Base-by-base conservation (phyloP, 345 rosid species). In the Ceriops zippeliana region DNA sequence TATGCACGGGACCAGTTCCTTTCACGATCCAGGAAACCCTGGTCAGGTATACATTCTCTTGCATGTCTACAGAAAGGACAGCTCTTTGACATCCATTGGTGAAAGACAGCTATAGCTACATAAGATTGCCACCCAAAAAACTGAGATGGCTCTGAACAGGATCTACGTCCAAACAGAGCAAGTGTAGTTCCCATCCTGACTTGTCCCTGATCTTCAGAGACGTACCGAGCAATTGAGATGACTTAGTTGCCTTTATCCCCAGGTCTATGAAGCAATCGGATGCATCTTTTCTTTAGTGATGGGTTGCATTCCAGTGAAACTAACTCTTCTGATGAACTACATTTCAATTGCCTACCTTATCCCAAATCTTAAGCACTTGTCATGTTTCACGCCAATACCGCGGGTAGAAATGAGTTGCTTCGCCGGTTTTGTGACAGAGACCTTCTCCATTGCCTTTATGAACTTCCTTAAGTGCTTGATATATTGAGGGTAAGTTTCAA, bases 401-500 rank as follows among this genome's bases (percentile, higher is more conserved):
- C 88, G 72, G 63, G 65, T 75, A 42, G 82, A 65, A 13, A 79
- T 73, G 28, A 82, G 83, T 67, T 82, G 89, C 21, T 77, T 69
- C 3, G 89, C 28, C 2, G 89, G 87, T 68, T 83, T 87, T 6
- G 81, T 79, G 52, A 85, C 61, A 19, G 89, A 74, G 69, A 91
- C 84, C 75, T 85, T 92, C 96, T 91, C 99, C 98, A 95, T 90
- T 1, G 96, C 87, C 49, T 83, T 90, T 31, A 91, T 65, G 82
- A 83, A 95, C 84, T 87, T 87, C 42, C 92, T 83, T 56, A 95
- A 74, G 77, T 95, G 98, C 70, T 85, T 88, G 46, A 95, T 95
- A 79, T 88, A 95, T 70, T 91, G 97, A 0, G 98, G 99, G 54
- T 84, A 90, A 7, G 96, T 90, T 84, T 95, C 99, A 1, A 95